Evolutionary conservation across 768 basidiomycete genomes (phyloP).

Genomic region (Mrakia hoshinonis): DNA sequence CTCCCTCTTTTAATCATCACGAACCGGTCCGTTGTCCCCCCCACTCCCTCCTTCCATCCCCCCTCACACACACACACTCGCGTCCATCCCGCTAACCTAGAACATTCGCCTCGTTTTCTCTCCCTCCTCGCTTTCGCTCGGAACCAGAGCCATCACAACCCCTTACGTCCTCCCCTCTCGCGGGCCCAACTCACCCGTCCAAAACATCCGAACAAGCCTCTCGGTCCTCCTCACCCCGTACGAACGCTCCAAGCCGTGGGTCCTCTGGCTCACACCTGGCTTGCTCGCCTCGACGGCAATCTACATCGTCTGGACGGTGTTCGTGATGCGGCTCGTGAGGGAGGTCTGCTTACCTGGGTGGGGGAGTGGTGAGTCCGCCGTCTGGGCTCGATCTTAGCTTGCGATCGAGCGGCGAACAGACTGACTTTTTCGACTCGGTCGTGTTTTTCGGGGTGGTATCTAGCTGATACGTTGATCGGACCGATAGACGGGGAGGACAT

Average conservation of each 20-base stretch:
- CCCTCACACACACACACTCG: slow-evolving; percentile 18
- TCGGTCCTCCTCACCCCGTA: slow-evolving; percentile 70
- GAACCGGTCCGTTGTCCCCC: slow-evolving; percentile 51
- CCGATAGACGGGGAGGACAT: slow-evolving; percentile 41
- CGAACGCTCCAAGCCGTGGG: slow-evolving; percentile 68
- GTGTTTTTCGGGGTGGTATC: not conserved
- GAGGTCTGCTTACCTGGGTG: slow-evolving; percentile 53
- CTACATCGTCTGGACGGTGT: slow-evolving; percentile 47
- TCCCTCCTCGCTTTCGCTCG: too few relatives aligned
- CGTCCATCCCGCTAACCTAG: not conserved
- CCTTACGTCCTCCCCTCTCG: slow-evolving; percentile 56
- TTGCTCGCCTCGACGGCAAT: slow-evolving; percentile 46
- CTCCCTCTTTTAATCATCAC: slow-evolving; percentile 65
- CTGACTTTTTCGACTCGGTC: not conserved
- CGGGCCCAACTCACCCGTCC: too few relatives aligned
- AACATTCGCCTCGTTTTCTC: not conserved
- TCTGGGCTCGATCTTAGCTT: not conserved
- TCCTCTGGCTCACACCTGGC: slow-evolving; percentile 69
- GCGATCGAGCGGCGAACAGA: not conserved
- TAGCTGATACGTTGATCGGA: not conserved
- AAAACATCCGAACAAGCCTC: slow-evolving; percentile 51
- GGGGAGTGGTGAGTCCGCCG: not conserved
- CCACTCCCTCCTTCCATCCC: not conserved
- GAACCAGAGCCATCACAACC: slow-evolving; percentile 75
- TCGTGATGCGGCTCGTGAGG: slow-evolving; percentile 46